Evolutionary conservation across 1,284 basidiomycete species (phyloP).

Genomic region (Cryptococcus sp.): DNA sequence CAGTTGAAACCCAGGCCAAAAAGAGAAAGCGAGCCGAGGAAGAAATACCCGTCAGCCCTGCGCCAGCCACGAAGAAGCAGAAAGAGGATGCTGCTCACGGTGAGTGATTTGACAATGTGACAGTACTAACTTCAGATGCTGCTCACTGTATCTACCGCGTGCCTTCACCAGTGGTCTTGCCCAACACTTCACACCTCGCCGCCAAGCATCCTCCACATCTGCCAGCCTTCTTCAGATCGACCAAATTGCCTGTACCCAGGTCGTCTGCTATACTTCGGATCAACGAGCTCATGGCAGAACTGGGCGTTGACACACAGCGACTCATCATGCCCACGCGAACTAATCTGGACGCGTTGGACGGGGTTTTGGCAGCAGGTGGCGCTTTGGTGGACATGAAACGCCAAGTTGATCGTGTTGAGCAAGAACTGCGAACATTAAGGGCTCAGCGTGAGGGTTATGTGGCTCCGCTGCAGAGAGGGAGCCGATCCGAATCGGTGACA

Average conservation of each 20-base stretch:
- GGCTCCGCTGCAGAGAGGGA: not conserved
- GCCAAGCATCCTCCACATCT: constrained; percentile 54
- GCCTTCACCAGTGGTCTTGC: constrained; percentile 16
- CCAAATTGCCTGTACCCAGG: constrained; percentile 73
- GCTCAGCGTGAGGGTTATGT: constrained; percentile 57
- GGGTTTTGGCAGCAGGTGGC: constrained; percentile 64
- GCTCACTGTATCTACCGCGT: constrained; percentile 45
- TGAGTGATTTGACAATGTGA: constrained; percentile 9
- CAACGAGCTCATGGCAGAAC: constrained; percentile 66
- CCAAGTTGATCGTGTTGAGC: constrained; percentile 75
- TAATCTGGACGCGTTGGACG: constrained; percentile 68
- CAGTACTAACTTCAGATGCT: constrained; percentile 19
- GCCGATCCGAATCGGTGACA: constrained; percentile 26
- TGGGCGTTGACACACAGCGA: constrained; percentile 66
- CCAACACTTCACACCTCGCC: constrained; percentile 32
- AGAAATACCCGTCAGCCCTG: constrained; percentile 11
- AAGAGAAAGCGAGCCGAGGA: constrained; percentile 45
- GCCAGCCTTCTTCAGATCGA: constrained; percentile 73
- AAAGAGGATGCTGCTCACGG: constrained; percentile 36
- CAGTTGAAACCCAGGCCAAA: constrained; percentile 26
- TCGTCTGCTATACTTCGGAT: constrained; percentile 66
- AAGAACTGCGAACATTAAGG: constrained; percentile 69
- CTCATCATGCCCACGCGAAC: constrained; percentile 87
- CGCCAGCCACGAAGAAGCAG: constrained; percentile 30
- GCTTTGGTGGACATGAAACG: constrained; percentile 80